Base-by-base conservation (phyloP, 768 basidiomycete genomes). In the Dacryopinax spathularia region DNA sequence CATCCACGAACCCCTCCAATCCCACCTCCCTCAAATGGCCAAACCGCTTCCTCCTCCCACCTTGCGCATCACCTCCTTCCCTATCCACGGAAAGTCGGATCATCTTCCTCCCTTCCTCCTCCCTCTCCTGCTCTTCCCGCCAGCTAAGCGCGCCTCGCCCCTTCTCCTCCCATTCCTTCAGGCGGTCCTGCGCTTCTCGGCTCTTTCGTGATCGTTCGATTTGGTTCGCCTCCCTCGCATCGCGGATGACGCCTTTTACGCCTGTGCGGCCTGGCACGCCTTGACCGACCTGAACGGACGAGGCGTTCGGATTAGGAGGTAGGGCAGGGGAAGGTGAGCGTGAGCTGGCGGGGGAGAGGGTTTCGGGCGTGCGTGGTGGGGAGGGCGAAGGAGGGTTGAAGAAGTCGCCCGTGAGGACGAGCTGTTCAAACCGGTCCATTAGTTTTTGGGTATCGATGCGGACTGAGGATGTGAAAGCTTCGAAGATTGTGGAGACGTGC, bases 231-330 rank as follows among this genome's bases (percentile, higher is more conserved):
- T 92, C 90, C 64, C 84, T 78, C 33, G 83, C 80, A 73, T 92
- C 90, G 29, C 89, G 81, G 63, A 92, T 88, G 64, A 92, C 90
- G 27, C 90, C 89, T 68, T 92, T 92, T 56, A 91, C 90, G 22
- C 90, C 90, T 4, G 90, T 92, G 29, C 90, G 79, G 2, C 89
- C 89, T 10, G 87, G 87, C 2, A 63, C 1, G 22, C 44, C 37
- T 48, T 60, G 43, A 61, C 43, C 64, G 39, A 61, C 44, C 48
- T 60, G 29, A 60, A 20, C 41, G 48, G 37, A 9, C 31, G 48
- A 44, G 22, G 62, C 62, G 48, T 34, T 18, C 33, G 62, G 20
- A 44, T 48, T 20, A 29, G 62, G 29, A 20, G 48, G 61, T 0
- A 34, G 43, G 68, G 63, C 37, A 65, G 69, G 35, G 79, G 66